Base-by-base conservation (phyloP, 2,329 filamentous ascomycete species). In the Colletotrichum sp. region DNA sequence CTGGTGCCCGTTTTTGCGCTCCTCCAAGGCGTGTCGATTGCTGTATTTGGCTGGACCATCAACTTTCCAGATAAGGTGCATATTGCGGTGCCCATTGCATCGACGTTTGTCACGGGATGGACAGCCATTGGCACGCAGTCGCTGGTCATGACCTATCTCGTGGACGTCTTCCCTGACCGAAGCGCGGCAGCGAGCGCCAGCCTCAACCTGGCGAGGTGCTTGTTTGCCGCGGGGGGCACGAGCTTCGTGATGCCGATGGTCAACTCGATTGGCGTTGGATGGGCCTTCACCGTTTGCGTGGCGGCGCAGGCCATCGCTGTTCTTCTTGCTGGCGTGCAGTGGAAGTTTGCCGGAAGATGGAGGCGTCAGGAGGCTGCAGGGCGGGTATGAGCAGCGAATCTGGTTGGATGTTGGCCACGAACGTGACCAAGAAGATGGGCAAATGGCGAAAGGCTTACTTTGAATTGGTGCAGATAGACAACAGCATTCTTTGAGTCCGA, bases 31-130 rank as follows among this genome's bases (percentile, higher is more conserved):
- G 64, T 85, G 0, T 88, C 89, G 0, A 85, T 90, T 18, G 62
- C 90, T 2, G 77, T 87, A 26, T 91, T 90, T 64, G 89, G 90
- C 39, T 91, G 90, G 89, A 88, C 87, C 0, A 85, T 90, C 9
- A 82, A 89, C 16, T 88, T 86, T 68, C 77, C 82, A 0, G 67
- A 83, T 1, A 76, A 78, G 1, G 85, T 89, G 0, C 88, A 87
- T 62, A 88, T 91, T 21, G 86, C 88, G 0, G 82, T 89, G 0
- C 89, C 89, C 0, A 88, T 91, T 36, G 79, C 88, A 1, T 86
- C 87, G 0, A 88, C 88, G 0, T 91, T 91, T 70, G 82, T 90
- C 49, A 88, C 87, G 0, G 89, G 90, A 6, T 90, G 88, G 89
- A 85, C 89, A 0, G 86, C 86, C 0, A 84, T 89, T 7, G 89